These are phyloP conservation scores for Argentina anserina DNA, from an alignment of 306 rosid species.

Conservation along the genomic window DNA sequence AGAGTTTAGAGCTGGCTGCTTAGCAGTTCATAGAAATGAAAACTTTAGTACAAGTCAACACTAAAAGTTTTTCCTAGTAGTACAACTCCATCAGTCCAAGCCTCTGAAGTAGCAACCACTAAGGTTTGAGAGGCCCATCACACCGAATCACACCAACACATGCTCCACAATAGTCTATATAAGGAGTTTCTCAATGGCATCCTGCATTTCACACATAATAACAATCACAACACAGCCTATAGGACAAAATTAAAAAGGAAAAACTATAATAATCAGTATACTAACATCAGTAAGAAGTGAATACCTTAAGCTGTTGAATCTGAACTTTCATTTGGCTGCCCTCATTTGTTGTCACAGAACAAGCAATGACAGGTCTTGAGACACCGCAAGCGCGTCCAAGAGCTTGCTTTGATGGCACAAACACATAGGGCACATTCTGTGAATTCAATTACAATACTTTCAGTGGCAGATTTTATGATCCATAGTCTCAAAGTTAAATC, in stretches of 20 bases:
- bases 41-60: slow-evolving; percentile 29
- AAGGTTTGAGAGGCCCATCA: slow-evolving; percentile 75
- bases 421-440: slow-evolving; percentile 87
- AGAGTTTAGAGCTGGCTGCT: slow-evolving; percentile 20
- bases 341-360: slow-evolving; percentile 84
- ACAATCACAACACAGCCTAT: slow-evolving; percentile 10
- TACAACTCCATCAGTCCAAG: slow-evolving; percentile 71
- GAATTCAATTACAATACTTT: background rate
- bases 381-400: slow-evolving; percentile 96
- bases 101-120: slow-evolving; percentile 57
- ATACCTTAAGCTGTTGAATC: slow-evolving; percentile 79
- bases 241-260: background rate
- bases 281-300: background rate
- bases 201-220: slow-evolving; percentile 39
- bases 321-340: slow-evolving; percentile 92
- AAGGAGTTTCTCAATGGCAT: slow-evolving; percentile 91
- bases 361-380: slow-evolving; percentile 82
- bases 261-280: background rate
- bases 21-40: slow-evolving; percentile 10
- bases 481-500: background rate
- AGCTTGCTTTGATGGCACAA: slow-evolving; percentile 90
- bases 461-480: background rate
- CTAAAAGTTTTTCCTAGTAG: slow-evolving; percentile 23
- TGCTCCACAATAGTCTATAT: slow-evolving; percentile 39
- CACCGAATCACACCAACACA: slow-evolving; percentile 65